phyloP scores from a whole-genome alignment of 2,329 filamentous ascomycete genomes.

The Microcyclospora pomicola region DNA sequence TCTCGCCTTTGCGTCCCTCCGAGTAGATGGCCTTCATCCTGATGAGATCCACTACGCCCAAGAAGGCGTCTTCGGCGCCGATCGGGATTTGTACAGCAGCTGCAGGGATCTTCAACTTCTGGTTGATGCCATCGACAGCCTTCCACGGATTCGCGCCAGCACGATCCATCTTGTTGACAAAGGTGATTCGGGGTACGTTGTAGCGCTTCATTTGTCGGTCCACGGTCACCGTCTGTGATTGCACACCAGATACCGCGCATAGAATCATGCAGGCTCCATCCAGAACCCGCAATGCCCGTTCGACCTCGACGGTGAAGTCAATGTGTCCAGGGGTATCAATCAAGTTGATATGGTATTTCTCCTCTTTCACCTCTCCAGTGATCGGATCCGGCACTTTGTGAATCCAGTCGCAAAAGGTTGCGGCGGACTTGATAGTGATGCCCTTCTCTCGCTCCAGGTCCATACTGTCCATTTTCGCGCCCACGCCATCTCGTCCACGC shows the following conservation, averaged over 20 bases:
- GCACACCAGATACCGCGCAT: conserved; percentile 91
- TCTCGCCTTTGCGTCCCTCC: conserved; percentile 65
- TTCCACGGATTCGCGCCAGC: conserved; percentile 98
- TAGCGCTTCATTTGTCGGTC: conserved; percentile 98
- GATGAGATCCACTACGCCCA: conserved; percentile 85
- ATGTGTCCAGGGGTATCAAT: conserved; percentile 98
- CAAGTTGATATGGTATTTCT: conserved; percentile 93
- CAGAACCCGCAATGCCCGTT: conserved; percentile 83
- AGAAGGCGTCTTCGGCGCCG: conserved; percentile 78
- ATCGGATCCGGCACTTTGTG: conserved; percentile 44
- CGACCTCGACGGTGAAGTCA: conserved; percentile 97
- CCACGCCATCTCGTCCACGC: conserved; percentile 81
- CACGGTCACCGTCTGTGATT: conserved; percentile 95
- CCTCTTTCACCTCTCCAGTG: conserved; percentile 59
- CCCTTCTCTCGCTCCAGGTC: conserved; percentile 96
- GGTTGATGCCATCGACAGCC: conserved; percentile 92
- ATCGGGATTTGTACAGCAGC: conserved; percentile 93
- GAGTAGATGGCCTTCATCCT: conserved; percentile 90
- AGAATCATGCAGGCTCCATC: conserved; percentile 98
- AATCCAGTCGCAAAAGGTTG: conserved; percentile 93
- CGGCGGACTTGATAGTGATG: conserved; percentile 96
- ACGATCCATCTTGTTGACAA: conserved; percentile 99
- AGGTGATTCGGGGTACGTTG: conserved; percentile 87
- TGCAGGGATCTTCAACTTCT: conserved; percentile 83
- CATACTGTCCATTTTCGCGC: conserved; percentile 99